Evolutionary conservation across 306 rosid species (phyloP).

Genomic region (Fragaria vesca): DNA sequence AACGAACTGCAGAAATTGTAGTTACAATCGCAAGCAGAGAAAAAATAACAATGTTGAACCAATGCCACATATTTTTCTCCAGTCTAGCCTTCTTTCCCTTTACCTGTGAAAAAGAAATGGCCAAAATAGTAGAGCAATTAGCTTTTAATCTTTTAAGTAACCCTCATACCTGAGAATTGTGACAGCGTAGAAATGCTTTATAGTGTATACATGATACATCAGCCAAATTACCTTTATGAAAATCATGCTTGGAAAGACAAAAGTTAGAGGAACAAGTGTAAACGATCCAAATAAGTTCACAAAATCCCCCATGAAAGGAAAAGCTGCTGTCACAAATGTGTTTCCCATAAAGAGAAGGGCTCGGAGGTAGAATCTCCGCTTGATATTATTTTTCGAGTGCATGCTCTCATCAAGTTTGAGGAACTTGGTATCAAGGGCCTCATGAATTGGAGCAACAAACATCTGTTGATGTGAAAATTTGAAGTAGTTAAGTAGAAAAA

Average conservation of each 20-base stretch:
- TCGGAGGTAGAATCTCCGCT: slow-evolving; percentile 37
- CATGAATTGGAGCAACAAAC: slow-evolving; percentile 51
- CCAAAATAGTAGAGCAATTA: neutral
- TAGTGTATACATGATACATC: neutral
- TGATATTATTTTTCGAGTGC: slow-evolving; percentile 45
- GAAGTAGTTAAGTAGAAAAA: neutral
- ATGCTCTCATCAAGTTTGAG: slow-evolving; percentile 34
- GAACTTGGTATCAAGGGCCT: slow-evolving; percentile 49
- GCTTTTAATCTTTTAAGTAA: neutral
- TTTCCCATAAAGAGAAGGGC: slow-evolving; percentile 33
- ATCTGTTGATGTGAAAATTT: slow-evolving; percentile 29
- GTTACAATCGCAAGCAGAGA: slow-evolving; percentile 41
- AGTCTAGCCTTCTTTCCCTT: slow-evolving; percentile 47
- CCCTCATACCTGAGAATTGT: neutral
- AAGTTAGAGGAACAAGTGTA: slow-evolving; percentile 53
- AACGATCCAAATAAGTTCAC: slow-evolving; percentile 56
- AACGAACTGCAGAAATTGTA: slow-evolving; percentile 45
- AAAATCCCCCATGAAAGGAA: slow-evolving; percentile 64
- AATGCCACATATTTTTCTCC: slow-evolving; percentile 56
- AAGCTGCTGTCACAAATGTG: slow-evolving; percentile 44
- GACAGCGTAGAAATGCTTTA: neutral
- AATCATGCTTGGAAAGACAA: slow-evolving; percentile 58
- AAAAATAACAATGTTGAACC: slow-evolving; percentile 44
- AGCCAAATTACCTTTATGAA: slow-evolving; percentile 45
- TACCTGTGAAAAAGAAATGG: slow-evolving; percentile 24